Base-by-base conservation (phyloP, 2,329 filamentous ascomycete genomes). In the Aureobasidium sp. region DNA sequence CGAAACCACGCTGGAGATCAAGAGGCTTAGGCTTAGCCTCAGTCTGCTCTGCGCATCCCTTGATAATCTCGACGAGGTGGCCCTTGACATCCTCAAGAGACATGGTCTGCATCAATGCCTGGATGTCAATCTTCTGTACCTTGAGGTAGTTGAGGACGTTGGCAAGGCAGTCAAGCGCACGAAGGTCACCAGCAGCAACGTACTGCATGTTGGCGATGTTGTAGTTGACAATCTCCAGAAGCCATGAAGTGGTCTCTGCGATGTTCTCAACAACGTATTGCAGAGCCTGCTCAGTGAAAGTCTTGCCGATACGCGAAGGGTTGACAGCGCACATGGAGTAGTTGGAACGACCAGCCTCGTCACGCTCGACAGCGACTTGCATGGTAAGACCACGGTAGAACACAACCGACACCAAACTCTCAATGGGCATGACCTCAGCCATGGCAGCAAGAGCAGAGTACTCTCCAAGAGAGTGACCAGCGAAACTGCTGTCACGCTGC, bases 301-400 rank as follows among this genome's bases (percentile, higher is more conserved):
- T 97, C 84, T 96, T 96, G 72, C 90, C 95, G 75, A 99, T 97
- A 66, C 94, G 88, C 81, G 91, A 96, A 39, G 94, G 94, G 80
- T 99, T 99, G 77, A 99, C 93, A 62, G 94, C 94, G 75, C 93
- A 97, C 94, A 99, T 99, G 65, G 90, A 92, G 82, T 99, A 99
- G 82, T 97, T 97, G 68, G 92, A 97, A 61, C 94, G 89, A 41
- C 94, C 94, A 66, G 85, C 81, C 63, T 88, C 92, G 74, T 99
- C 94, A 73, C 94, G 91, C 80, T 97, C 94, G 66, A 99, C 94
- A 29, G 94, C 94, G 51, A 99, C 94, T 78, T 99, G 94, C 94
- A 99, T 99, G 27, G 94, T 99, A 71, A 99, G 81, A 71, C 94
- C 94, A 76, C 94, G 91, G 81, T 99, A 99, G 83, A 99, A 99